Evolutionary conservation across 2,329 filamentous ascomycete species (phyloP).

Genomic region (Elsinoe ampelina): DNA sequence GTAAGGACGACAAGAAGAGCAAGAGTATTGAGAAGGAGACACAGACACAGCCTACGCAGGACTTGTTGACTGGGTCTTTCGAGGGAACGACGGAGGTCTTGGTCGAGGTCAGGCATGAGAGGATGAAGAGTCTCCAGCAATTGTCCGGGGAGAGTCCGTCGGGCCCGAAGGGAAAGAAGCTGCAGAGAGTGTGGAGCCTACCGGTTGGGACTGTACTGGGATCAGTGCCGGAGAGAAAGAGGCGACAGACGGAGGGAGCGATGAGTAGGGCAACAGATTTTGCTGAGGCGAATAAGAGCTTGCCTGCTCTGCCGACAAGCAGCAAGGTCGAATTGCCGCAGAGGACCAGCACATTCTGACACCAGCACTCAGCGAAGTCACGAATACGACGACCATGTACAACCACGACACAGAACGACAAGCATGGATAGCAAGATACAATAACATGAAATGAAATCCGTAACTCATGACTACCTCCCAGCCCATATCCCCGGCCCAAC

Average conservation of each 20-base stretch:
- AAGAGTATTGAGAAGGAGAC: neutral
- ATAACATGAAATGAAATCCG: neutral
- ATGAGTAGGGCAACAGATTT: neutral
- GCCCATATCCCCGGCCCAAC: constrained; percentile 28
- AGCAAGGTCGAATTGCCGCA: neutral
- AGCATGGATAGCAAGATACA: neutral
- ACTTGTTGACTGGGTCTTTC: neutral
- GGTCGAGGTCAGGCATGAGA: neutral
- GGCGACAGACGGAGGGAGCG: neutral
- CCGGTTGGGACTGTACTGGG: neutral
- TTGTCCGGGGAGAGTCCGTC: neutral
- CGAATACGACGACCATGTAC: no score
- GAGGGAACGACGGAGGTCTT: neutral
- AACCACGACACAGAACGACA: neutral
- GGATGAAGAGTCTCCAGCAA: constrained; percentile 2
- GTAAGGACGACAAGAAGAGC: neutral
- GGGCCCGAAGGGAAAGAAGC: neutral
- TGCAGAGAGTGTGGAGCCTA: neutral
- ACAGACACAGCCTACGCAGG: neutral
- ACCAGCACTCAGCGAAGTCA: neutral
- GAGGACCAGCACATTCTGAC: neutral
- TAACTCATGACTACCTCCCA: constrained; percentile 22
- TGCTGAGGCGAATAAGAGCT: neutral
- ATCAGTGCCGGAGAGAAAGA: neutral
- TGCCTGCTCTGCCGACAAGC: neutral